Conservation (phyloP, 2,329 filamentous ascomycete species). For the Epichloe baconii region DNA sequence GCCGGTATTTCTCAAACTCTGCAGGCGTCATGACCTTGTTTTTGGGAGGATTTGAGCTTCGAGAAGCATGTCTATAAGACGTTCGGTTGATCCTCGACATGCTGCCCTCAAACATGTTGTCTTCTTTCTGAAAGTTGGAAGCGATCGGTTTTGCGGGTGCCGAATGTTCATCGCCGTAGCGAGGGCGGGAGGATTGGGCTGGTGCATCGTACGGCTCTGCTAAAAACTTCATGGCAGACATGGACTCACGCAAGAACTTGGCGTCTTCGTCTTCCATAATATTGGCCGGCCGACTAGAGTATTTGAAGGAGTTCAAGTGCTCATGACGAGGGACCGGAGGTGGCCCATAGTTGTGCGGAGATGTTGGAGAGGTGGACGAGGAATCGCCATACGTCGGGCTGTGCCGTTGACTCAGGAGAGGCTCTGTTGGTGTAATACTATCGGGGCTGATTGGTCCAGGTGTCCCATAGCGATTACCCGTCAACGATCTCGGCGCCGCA, state of each 20-base stretch:
- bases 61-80: slow-evolving; percentile 22
- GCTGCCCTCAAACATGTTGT: slow-evolving; percentile 42
- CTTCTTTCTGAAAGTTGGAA: slow-evolving; percentile 29
- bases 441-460: slow-evolving; percentile 37
- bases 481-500: slow-evolving; percentile 30
- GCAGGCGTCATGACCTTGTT: slow-evolving; percentile 84
- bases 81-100: slow-evolving; percentile 24
- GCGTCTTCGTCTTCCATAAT: slow-evolving; percentile 39
- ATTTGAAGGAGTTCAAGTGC: slow-evolving; percentile 16
- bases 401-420: slow-evolving; percentile 34
- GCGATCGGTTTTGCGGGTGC: slow-evolving; percentile 16
- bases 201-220: slow-evolving; percentile 12
- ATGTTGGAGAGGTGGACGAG: not conserved
- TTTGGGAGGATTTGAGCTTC: slow-evolving; percentile 27
- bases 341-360: slow-evolving; percentile 1
- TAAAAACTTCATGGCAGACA: slow-evolving; percentile 36
- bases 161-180: slow-evolving; percentile 27
- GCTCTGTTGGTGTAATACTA: slow-evolving; percentile 29
- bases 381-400: slow-evolving; percentile 33
- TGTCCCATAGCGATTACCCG: slow-evolving; percentile 27
- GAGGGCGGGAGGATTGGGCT: slow-evolving; percentile 20
- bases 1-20: slow-evolving; percentile 70
- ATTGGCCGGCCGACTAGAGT: slow-evolving; percentile 22
- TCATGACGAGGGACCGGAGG: slow-evolving; percentile 25
- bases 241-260: slow-evolving; percentile 37